Conservation (phyloP, 192 early-diverging fungal genomes). For the Backusella tarrabulga region DNA sequence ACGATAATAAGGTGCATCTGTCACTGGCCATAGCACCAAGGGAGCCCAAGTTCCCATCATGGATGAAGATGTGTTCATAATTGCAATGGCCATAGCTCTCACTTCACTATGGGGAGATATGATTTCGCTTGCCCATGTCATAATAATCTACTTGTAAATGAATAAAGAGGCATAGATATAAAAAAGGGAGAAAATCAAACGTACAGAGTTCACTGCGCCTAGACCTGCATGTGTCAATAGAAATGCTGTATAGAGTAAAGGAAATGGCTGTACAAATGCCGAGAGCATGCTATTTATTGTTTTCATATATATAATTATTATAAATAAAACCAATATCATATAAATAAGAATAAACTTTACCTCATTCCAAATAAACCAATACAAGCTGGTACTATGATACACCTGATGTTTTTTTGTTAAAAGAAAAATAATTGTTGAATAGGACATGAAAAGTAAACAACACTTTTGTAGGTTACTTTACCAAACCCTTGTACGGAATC, state of each 20-base stretch:
- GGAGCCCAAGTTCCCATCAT: conserved; percentile 26
- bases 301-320: neutral
- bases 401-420: conserved; percentile 17
- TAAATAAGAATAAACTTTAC: conserved; percentile 16
- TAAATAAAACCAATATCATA: neutral
- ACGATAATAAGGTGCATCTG: conserved; percentile 25
- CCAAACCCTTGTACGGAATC: conserved; percentile 29
- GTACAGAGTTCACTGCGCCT: conserved; percentile 27
- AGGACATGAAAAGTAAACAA: neutral
- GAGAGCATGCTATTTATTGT: conserved; percentile 23
- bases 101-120: conserved; percentile 27
- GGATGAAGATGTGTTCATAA: conserved; percentile 32
- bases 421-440: neutral
- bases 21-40: conserved; percentile 38
- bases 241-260: conserved; percentile 30
- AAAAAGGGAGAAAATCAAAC: neutral
- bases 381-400: conserved; percentile 30
- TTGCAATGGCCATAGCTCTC: conserved; percentile 34
- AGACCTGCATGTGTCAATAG: conserved; percentile 29
- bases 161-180: neutral
- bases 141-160: conserved; percentile 24
- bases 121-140: conserved; percentile 41
- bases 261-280: conserved; percentile 37
- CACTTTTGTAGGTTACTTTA: neutral
- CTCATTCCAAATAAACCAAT: conserved; percentile 31